phyloP scores from a whole-genome alignment of 441 rosid species.

The Erodium moschatum region DNA sequence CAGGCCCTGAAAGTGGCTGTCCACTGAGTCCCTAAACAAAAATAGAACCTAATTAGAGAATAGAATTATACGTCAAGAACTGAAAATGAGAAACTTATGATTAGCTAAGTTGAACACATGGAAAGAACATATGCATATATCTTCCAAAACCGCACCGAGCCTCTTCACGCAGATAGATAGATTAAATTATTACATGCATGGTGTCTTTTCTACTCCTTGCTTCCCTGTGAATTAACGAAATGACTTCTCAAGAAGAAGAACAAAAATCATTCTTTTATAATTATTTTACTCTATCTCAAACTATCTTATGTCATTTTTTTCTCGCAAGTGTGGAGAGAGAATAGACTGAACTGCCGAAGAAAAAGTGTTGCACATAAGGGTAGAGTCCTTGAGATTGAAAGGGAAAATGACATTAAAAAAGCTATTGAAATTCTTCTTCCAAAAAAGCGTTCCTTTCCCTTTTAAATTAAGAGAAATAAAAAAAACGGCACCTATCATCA shows the following conservation, averaged over 20 bases:
- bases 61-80: neutral
- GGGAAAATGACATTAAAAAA: neutral
- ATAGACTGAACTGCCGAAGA: neutral
- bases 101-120: neutral
- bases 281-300: neutral
- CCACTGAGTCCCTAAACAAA: constrained; percentile 77
- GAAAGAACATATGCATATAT: neutral
- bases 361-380: neutral
- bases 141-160: neutral
- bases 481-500: neutral
- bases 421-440: neutral
- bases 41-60: constrained; percentile 24
- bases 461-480: neutral
- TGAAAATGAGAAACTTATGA: neutral
- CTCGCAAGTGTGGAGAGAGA: neutral
- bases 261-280: neutral
- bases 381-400: no score
- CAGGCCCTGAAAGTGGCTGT: constrained; percentile 95
- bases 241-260: neutral
- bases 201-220: neutral
- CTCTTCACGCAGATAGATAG: neutral
- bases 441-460: neutral
- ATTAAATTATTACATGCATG: neutral
- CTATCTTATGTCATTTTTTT: neutral
- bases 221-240: constrained; percentile 1